A percentile compares a stretch with the other conserved stretches of the same genome.
Evolutionary conservation across 2,329 filamentous ascomycete species (phyloP).

Genomic region (Xylaria sp.): DNA sequence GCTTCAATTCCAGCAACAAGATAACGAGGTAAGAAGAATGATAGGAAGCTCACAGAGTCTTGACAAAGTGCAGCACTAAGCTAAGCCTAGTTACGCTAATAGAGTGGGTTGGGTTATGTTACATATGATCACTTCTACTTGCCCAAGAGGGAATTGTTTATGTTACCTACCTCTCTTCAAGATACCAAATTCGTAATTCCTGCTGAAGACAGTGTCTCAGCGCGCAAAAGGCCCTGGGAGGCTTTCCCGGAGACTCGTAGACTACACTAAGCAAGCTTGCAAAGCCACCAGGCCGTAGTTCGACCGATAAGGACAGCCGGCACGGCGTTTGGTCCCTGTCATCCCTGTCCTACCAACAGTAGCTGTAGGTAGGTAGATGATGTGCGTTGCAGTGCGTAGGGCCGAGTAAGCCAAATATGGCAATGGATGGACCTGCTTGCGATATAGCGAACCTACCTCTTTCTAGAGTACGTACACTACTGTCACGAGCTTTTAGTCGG

Average conservation of each 20-base stretch:
- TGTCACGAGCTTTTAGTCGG: not conserved
- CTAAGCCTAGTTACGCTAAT: not conserved
- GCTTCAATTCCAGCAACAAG: not conserved
- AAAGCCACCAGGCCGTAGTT: not conserved
- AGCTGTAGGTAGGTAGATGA: too few species aligned
- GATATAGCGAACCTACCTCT: too few species aligned
- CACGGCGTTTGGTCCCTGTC: too few species aligned
- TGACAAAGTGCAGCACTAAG: not conserved
- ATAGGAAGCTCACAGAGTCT: not conserved
- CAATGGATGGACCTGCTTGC: not conserved
- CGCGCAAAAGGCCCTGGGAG: not conserved
- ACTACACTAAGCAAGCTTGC: not conserved
- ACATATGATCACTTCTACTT: not conserved
- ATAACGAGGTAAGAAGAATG: not conserved
- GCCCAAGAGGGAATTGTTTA: not conserved
- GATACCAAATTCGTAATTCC: too few species aligned
- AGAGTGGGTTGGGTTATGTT: not conserved
- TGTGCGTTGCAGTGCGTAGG: not conserved
- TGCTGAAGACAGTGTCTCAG: not conserved
- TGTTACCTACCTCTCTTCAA: too few species aligned
- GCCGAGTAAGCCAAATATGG: constrained; percentile 11
- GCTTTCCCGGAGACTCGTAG: not conserved
- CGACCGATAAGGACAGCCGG: not conserved
- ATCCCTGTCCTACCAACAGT: not conserved
- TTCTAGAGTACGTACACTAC: too few species aligned